Evolutionary conservation across 345 rosid species (phyloP).

Genomic region (Sapria himalayana): DNA sequence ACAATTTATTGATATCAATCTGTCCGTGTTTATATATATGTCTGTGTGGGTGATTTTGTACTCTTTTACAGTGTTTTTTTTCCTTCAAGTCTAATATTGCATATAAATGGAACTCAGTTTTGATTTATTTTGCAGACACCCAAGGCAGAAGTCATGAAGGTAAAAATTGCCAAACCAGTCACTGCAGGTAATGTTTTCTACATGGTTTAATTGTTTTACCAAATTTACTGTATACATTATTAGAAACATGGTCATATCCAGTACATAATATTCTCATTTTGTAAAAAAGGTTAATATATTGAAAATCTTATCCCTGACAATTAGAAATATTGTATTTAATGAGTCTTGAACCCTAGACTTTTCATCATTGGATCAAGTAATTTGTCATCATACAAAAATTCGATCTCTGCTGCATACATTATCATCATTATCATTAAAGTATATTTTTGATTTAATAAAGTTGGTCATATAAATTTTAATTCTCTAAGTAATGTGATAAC

Average conservation of each 20-base stretch:
- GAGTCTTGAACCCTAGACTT: too few species aligned
- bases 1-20: not conserved
- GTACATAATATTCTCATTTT: not conserved
- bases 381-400: too few species aligned
- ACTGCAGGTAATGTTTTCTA: slow-evolving; percentile 40
- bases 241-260: too few species aligned
- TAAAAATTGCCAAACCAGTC: slow-evolving; percentile 62
- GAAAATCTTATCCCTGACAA: not conserved
- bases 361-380: not conserved
- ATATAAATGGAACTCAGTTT: slow-evolving; percentile 4
- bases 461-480: too few species aligned
- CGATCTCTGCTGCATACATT: too few species aligned
- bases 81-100: too few species aligned
- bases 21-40: not conserved
- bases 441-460: too few species aligned
- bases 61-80: too few species aligned
- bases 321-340: not conserved
- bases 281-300: not conserved
- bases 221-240: too few species aligned
- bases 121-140: slow-evolving; percentile 27
- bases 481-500: too few species aligned
- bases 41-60: not conserved
- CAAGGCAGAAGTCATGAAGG: slow-evolving; percentile 28
- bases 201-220: too few species aligned
- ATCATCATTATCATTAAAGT: too few species aligned